Conservation (phyloP, 257 asterid genomes). For the Rhazya stricta region DNA sequence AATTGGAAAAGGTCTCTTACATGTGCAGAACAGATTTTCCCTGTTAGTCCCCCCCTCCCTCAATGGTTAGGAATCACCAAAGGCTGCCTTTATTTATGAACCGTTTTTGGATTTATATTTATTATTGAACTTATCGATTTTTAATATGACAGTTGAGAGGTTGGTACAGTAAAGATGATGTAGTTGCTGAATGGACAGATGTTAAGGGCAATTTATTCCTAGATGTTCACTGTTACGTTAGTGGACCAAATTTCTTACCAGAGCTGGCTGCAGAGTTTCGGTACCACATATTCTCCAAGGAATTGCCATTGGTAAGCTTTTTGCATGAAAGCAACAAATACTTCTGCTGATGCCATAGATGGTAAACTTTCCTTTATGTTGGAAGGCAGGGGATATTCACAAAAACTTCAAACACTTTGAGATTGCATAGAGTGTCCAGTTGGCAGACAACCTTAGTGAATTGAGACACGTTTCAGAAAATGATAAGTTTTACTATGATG, state of each 20-base stretch:
- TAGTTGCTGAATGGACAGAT: conserved; percentile 88
- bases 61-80: not conserved
- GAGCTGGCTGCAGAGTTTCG: conserved; percentile 86
- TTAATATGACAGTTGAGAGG: conserved; percentile 58
- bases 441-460: not conserved
- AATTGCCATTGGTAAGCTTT: conserved; percentile 68
- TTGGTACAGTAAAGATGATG: conserved; percentile 85
- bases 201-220: conserved; percentile 64
- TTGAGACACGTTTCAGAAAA: no score
- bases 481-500: not conserved
- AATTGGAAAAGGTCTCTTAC: not conserved
- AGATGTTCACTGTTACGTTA: conserved; percentile 82
- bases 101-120: not conserved
- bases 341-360: not conserved
- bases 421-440: not conserved
- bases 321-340: not conserved
- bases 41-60: no score
- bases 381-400: no score
- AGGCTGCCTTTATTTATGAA: not conserved
- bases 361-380: not conserved
- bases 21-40: no score
- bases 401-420: no score
- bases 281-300: conserved; percentile 91
- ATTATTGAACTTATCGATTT: not conserved
- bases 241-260: conserved; percentile 62